Evolutionary conservation across 352 stramenopile species (phyloP).

Genomic region (Phytophthora hibernalis): DNA sequence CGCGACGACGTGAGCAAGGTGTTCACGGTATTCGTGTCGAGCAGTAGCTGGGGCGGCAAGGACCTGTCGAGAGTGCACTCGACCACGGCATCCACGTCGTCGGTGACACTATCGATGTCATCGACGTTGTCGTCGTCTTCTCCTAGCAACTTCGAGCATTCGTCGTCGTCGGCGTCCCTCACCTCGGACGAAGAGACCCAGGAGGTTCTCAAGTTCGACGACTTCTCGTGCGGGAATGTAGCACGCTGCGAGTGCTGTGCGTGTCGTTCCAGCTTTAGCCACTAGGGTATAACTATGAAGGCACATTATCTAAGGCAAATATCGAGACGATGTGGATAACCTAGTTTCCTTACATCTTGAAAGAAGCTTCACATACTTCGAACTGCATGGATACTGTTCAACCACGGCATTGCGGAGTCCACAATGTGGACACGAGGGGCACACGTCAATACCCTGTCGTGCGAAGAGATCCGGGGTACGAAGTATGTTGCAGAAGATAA

Average conservation of each 20-base stretch:
- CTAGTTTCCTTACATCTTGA: background rate
- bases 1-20: slow-evolving; percentile 37
- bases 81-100: slow-evolving; percentile 9
- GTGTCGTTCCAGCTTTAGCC: slow-evolving; percentile 21
- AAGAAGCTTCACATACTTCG: background rate
- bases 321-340: slow-evolving; percentile 16
- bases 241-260: slow-evolving; percentile 26
- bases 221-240: slow-evolving; percentile 31
- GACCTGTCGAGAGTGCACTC: slow-evolving; percentile 7
- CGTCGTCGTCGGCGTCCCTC: slow-evolving; percentile 22
- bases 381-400: too few relatives aligned
- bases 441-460: slow-evolving; percentile 3
- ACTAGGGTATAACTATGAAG: slow-evolving; percentile 10
- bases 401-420: background rate
- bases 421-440: too few relatives aligned
- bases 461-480: slow-evolving; percentile 24
- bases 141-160: slow-evolving; percentile 23
- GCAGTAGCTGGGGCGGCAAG: slow-evolving; percentile 11
- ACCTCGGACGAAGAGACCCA: slow-evolving; percentile 40
- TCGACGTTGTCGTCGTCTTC: slow-evolving; percentile 23
- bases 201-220: slow-evolving; percentile 25
- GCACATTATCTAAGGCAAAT: slow-evolving; percentile 19
- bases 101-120: slow-evolving; percentile 16
- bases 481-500: slow-evolving; percentile 14
- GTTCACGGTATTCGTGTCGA: slow-evolving; percentile 38